Conservation (phyloP, 2,329 filamentous ascomycete species). For the Verticillium dahliae region DNA sequence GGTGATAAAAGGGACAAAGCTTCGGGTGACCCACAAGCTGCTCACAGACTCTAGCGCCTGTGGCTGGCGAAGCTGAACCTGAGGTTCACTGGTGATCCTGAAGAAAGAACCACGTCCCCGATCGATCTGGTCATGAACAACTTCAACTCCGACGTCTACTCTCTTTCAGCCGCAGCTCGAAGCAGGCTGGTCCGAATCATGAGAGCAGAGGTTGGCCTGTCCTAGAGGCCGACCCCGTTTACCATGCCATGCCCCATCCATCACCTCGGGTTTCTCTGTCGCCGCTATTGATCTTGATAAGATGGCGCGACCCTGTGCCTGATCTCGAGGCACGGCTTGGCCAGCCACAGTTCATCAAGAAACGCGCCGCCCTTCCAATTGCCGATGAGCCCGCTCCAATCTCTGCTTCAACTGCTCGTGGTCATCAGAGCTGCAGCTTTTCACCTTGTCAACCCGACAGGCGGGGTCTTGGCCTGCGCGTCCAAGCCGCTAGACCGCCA, state of each 20-base stretch:
- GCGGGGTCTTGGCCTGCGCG: background rate
- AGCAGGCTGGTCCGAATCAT: too few relatives aligned
- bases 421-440: background rate
- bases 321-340: too few relatives aligned
- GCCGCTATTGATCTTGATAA: too few relatives aligned
- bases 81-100: background rate
- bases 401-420: background rate
- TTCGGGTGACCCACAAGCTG: background rate
- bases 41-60: background rate
- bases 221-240: too few relatives aligned
- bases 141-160: background rate
- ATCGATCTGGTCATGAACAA: background rate
- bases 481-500: background rate
- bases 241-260: too few relatives aligned
- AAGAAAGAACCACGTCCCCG: background rate
- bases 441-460: background rate
- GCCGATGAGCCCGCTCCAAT: too few relatives aligned
- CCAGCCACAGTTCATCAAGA: too few relatives aligned
- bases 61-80: background rate
- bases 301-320: too few relatives aligned
- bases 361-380: too few relatives aligned
- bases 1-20: background rate
- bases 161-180: too few relatives aligned
- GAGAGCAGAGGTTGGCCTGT: too few relatives aligned
- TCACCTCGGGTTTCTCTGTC: too few relatives aligned